Percentiles rank a stretch among this genome's conserved stretches.
These are phyloP conservation scores for Phytophthora nicotianae DNA, from an alignment of 352 stramenopile genomes.

Conservation along the genomic window DNA sequence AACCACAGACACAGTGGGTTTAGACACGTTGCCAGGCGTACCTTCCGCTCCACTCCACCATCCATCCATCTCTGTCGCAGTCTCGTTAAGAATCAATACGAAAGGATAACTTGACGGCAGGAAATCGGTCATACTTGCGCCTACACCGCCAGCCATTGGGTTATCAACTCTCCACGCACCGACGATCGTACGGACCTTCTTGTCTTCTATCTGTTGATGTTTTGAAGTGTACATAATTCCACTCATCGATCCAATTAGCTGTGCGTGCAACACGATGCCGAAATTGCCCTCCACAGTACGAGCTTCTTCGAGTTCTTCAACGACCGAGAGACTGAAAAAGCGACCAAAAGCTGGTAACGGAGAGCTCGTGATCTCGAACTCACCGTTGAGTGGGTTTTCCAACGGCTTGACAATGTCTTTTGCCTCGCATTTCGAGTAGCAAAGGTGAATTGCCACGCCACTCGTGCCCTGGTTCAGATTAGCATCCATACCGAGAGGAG, in stretches of 20 bases:
- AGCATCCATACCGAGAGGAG: slow-evolving; percentile 85
- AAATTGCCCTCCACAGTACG: slow-evolving; percentile 74
- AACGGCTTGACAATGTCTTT: slow-evolving; percentile 60
- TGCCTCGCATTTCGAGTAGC: slow-evolving; percentile 64
- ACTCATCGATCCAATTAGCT: slow-evolving; percentile 61
- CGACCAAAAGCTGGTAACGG: slow-evolving; percentile 46
- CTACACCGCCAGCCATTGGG: slow-evolving; percentile 37
- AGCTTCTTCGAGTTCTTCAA: slow-evolving; percentile 53
- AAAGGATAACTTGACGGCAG: slow-evolving; percentile 74
- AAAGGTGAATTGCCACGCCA: slow-evolving; percentile 79
- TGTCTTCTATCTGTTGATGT: slow-evolving; percentile 24
- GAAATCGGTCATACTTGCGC: slow-evolving; percentile 62
- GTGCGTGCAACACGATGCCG: slow-evolving; percentile 70
- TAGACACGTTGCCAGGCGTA: slow-evolving; percentile 19
- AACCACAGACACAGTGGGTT: slow-evolving; percentile 21
- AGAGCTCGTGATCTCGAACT: slow-evolving; percentile 73
- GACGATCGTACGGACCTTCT: slow-evolving; percentile 46
- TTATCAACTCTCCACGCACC: slow-evolving; percentile 68
- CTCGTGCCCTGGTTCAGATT: slow-evolving; percentile 84
- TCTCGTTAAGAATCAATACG: slow-evolving; percentile 61
- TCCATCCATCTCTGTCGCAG: slow-evolving; percentile 60
- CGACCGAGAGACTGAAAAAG: slow-evolving; percentile 67
- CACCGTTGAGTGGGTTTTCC: slow-evolving; percentile 72
- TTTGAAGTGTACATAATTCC: slow-evolving; percentile 56
- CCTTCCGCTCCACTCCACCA: slow-evolving; percentile 77